Evolutionary conservation across 768 basidiomycete species (phyloP).

Genomic region (Panaeolus cyanescens): DNA sequence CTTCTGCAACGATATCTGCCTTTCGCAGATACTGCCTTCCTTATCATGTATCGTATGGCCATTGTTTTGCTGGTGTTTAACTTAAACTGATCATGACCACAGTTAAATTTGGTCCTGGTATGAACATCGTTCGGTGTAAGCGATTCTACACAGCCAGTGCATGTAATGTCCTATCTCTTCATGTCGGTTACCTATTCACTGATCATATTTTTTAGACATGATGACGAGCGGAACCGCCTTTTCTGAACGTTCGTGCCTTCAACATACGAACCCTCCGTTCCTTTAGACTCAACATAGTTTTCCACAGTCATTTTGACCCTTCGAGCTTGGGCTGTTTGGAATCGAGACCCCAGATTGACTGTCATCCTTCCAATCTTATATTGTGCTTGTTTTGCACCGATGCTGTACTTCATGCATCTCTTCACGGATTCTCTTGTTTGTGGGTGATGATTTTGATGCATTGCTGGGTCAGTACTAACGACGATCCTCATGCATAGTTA

Average conservation of each 20-base stretch:
- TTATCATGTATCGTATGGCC: neutral
- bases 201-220: neutral
- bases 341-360: neutral
- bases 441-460: neutral
- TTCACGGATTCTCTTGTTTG: neutral
- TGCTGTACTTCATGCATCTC: neutral
- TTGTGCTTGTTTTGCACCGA: neutral
- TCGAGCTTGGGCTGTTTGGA: conserved; percentile 2
- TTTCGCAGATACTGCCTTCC: neutral
- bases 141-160: neutral
- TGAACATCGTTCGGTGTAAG: neutral
- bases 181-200: neutral
- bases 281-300: neutral
- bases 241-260: neutral
- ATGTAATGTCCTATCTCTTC: neutral
- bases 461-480: neutral
- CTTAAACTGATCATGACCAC: neutral
- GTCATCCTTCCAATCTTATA: neutral
- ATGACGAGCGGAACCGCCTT: neutral
- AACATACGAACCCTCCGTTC: neutral
- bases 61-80: neutral
- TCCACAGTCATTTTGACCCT: neutral
- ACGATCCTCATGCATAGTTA: neutral
- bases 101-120: neutral
- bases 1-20: neutral